Conservation (phyloP, 352 stramenopile genomes). For the Peronospora belbahrii region DNA sequence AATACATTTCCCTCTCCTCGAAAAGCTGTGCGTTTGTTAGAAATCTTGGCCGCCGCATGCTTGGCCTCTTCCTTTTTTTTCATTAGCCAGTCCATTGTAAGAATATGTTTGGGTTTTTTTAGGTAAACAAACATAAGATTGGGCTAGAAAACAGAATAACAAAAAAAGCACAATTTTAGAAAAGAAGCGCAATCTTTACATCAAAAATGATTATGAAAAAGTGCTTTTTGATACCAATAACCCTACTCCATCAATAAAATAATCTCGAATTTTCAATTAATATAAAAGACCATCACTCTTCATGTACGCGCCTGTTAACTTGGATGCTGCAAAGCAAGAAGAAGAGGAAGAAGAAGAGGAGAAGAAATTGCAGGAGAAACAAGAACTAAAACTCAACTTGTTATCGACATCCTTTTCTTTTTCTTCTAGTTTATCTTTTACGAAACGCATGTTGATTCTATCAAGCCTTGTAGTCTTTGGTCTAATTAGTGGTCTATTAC, state of each 20-base stretch:
- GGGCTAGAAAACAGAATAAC: too few relatives aligned
- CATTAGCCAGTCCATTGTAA: conserved; percentile 80
- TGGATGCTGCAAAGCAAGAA: conserved; percentile 13
- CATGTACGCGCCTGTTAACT: conserved; percentile 23
- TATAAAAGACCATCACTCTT: conserved; percentile 3
- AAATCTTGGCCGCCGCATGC: conserved; percentile 61
- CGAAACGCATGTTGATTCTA: conserved; percentile 18
- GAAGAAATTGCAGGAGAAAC: neutral
- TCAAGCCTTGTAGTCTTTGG: conserved; percentile 15
- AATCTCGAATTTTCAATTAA: neutral
- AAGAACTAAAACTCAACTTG: too few relatives aligned
- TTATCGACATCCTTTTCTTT: neutral
- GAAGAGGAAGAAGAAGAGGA: too few relatives aligned
- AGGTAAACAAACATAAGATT: too few relatives aligned
- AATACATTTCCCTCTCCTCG: conserved; percentile 61
- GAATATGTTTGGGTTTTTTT: too few relatives aligned
- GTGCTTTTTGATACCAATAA: neutral
- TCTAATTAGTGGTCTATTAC: conserved; percentile 16
- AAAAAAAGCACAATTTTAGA: too few relatives aligned
- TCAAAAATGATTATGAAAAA: too few relatives aligned
- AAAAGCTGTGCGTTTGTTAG: conserved; percentile 62
- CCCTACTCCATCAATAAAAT: neutral
- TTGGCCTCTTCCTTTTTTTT: conserved; percentile 78
- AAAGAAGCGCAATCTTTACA: too few relatives aligned
- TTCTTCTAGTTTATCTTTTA: neutral